These are phyloP conservation scores for Cryptococcus deneoformans DNA, from an alignment of 1,284 basidiomycete genomes.

Conservation along the genomic window DNA sequence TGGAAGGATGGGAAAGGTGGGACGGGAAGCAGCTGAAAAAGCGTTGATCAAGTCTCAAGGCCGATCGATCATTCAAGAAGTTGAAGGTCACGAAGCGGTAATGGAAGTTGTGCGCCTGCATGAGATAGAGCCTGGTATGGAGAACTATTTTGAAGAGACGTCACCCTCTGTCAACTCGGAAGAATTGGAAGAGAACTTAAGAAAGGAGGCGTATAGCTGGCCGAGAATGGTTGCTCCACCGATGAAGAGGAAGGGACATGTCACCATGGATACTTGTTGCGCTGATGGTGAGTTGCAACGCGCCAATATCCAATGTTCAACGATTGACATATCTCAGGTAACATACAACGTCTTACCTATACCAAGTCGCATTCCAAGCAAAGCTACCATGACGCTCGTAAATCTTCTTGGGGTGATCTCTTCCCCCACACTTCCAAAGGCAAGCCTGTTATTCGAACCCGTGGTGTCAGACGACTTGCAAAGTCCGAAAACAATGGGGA, in stretches of 20 bases:
- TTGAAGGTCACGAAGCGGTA: constrained; percentile 35
- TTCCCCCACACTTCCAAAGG: constrained; percentile 86
- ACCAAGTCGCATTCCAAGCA: constrained; percentile 93
- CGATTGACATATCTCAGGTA: constrained; percentile 55
- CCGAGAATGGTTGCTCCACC: constrained; percentile 88
- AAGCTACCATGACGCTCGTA: constrained; percentile 90
- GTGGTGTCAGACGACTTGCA: constrained; percentile 39
- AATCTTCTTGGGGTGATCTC: constrained; percentile 88
- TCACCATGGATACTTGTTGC: constrained; percentile 88
- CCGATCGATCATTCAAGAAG: constrained; percentile 25
- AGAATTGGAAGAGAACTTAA: constrained; percentile 23
- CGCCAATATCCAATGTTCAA: background rate
- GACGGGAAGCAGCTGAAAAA: constrained; percentile 29
- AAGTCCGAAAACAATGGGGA: constrained; percentile 14
- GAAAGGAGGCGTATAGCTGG: constrained; percentile 67
- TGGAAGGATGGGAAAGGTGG: constrained; percentile 37
- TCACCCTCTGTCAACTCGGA: constrained; percentile 7
- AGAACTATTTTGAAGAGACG: constrained; percentile 7
- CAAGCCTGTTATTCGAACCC: constrained; percentile 59
- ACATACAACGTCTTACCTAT: constrained; percentile 86
- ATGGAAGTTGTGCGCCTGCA: constrained; percentile 13
- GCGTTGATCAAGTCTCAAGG: constrained; percentile 24
- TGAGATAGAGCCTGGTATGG: constrained; percentile 3
- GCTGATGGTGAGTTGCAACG: constrained; percentile 60
- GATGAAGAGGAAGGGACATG: constrained; percentile 86